Conservation (phyloP, 805 yeast genomes). For the Candida montana region DNA sequence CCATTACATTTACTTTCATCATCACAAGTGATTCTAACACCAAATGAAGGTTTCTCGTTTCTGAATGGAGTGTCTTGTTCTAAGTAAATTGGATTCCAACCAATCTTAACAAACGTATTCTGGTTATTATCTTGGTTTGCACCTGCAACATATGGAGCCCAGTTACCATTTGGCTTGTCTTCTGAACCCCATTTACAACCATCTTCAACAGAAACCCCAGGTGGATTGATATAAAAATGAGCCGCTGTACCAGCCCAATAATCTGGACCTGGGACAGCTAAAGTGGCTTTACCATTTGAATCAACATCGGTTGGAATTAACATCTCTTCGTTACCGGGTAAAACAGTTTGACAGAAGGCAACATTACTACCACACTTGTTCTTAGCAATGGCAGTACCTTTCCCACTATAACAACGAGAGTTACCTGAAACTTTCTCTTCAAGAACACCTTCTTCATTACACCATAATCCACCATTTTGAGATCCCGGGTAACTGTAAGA, state of each 20-base stretch:
- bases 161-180: conserved; percentile 70
- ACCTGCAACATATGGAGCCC: conserved; percentile 94
- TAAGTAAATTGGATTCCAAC: conserved; percentile 85
- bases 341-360: conserved; percentile 88
- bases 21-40: conserved; percentile 69
- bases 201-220: conserved; percentile 70
- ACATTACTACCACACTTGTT: conserved; percentile 55
- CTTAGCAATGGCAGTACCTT: conserved; percentile 60
- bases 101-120: conserved; percentile 76
- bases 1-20: conserved; percentile 67
- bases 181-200: conserved; percentile 84
- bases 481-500: conserved; percentile 72
- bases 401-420: conserved; percentile 71
- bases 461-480: conserved; percentile 76
- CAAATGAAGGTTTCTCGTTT: conserved; percentile 55
- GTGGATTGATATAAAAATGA: conserved; percentile 79
- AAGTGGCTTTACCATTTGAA: conserved; percentile 39
- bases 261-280: conserved; percentile 82
- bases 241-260: conserved; percentile 87
- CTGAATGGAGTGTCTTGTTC: conserved; percentile 53
- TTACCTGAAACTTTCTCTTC: conserved; percentile 53
- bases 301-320: conserved; percentile 73
- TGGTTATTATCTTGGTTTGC: conserved; percentile 70
- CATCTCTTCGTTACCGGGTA: conserved; percentile 95
- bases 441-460: conserved; percentile 64